These are phyloP conservation scores for Glomus cerebriforme DNA, from an alignment of 192 early-diverging fungal genomes.

Conservation along the genomic window DNA sequence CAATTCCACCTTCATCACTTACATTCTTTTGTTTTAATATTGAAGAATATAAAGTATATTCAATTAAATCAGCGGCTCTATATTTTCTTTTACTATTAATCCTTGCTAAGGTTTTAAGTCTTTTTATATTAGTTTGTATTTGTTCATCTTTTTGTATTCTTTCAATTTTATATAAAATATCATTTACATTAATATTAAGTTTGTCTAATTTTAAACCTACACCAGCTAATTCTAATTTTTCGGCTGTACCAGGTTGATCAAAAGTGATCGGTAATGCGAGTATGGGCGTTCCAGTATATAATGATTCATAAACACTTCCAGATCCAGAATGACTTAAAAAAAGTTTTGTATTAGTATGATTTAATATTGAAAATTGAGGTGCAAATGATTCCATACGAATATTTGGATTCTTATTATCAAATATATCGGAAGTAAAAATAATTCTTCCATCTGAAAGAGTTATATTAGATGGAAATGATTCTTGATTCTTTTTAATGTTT, in stretches of 20 bases:
- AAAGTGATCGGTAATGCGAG: constrained; percentile 35
- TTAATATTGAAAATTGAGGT: constrained; percentile 39
- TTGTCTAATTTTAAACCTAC: not conserved
- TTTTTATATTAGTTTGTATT: not conserved
- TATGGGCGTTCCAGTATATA: constrained; percentile 34
- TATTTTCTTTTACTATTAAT: constrained; percentile 29
- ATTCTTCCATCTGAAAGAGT: not conserved
- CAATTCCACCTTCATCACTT: too few species aligned
- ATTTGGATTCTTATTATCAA: constrained; percentile 1
- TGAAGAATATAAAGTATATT: not conserved
- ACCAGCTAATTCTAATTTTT: not conserved
- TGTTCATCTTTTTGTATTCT: not conserved
- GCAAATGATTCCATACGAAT: constrained; percentile 28
- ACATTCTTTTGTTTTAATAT: not conserved
- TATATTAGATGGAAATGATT: not conserved
- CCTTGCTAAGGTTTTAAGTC: not conserved
- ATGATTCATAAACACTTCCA: constrained; percentile 36
- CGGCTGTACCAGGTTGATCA: constrained; percentile 36
- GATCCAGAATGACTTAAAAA: constrained; percentile 41
- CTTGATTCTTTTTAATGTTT: not conserved
- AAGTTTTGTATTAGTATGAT: constrained; percentile 29
- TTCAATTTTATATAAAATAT: not conserved
- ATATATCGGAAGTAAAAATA: not conserved
- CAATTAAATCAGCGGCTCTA: constrained; percentile 18
- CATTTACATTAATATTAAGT: not conserved